Percentiles rank a stretch among this genome's conserved stretches.
These are phyloP conservation scores for Chalciporus sphaerocephalus DNA, from an alignment of 768 basidiomycete species.

Conservation along the genomic window DNA sequence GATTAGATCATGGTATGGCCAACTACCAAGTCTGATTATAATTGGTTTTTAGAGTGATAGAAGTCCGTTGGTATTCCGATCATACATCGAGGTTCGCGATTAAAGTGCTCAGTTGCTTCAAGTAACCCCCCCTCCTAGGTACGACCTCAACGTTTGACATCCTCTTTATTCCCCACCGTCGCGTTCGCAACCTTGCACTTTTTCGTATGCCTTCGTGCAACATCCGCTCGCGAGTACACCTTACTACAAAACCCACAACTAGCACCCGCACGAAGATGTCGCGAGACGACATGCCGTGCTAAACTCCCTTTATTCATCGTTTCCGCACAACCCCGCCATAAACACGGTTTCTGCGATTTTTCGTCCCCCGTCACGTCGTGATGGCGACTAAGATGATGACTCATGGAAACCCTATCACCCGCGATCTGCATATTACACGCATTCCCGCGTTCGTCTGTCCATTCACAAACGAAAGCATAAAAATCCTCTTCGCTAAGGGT, in stretches of 20 bases:
- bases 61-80: neutral
- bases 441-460: constrained; percentile 17
- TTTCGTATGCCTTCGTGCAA: constrained; percentile 22
- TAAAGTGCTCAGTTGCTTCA: neutral
- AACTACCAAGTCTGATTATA: neutral
- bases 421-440: constrained; percentile 19
- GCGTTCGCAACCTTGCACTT: constrained; percentile 27
- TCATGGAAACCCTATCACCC: constrained; percentile 21
- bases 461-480: constrained; percentile 13
- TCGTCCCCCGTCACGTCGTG: constrained; percentile 22
- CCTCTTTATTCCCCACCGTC: neutral
- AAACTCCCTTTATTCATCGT: constrained; percentile 27
- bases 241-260: constrained; percentile 23
- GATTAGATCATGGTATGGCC: neutral
- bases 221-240: constrained; percentile 25
- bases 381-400: constrained; percentile 17
- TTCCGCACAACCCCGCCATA: constrained; percentile 22
- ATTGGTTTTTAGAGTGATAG: neutral
- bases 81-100: neutral
- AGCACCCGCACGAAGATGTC: constrained; percentile 19
- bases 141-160: constrained; percentile 1
- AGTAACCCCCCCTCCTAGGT: too few relatives aligned
- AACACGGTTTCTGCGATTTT: constrained; percentile 10
- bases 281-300: constrained; percentile 22
- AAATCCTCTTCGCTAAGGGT: constrained; percentile 9